Conservation (phyloP, 495 filamentous ascomycete species). For the Aspergillus kassunensis region DNA sequence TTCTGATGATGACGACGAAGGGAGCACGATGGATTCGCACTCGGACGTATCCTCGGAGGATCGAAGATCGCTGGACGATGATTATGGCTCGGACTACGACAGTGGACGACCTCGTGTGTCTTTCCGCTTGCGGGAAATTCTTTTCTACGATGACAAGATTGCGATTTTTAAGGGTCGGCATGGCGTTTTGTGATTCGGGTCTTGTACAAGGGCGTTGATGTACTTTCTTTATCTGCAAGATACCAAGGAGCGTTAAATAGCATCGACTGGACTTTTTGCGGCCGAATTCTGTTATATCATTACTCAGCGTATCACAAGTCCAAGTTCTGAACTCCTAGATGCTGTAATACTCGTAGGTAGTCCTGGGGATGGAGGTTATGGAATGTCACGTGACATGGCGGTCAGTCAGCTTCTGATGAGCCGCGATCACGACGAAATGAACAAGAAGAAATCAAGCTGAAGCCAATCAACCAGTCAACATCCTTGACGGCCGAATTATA, state of each 20-base stretch:
- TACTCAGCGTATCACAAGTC: too few relatives aligned
- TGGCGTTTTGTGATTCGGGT: slow-evolving; percentile 53
- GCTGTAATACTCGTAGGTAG: too few relatives aligned
- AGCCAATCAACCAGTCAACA: slow-evolving; percentile 1
- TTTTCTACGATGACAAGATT: slow-evolving; percentile 87
- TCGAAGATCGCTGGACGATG: slow-evolving; percentile 43
- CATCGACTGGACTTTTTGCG: neutral
- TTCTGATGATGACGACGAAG: slow-evolving; percentile 42
- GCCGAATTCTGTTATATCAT: too few relatives aligned
- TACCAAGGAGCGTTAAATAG: slow-evolving; percentile 11
- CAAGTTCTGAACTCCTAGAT: too few relatives aligned
- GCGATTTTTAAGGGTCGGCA: slow-evolving; percentile 78
- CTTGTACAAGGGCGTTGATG: slow-evolving; percentile 3
- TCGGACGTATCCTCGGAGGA: slow-evolving; percentile 34
- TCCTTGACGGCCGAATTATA: neutral
- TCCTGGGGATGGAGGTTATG: too few relatives aligned
- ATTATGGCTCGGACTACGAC: slow-evolving; percentile 52
- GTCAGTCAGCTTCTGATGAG: slow-evolving; percentile 13
- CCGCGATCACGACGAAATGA: slow-evolving; percentile 7
- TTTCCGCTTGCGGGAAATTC: slow-evolving; percentile 73
- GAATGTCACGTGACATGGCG: slow-evolving; percentile 10
- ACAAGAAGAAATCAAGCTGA: neutral
- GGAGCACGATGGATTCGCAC: slow-evolving; percentile 37
- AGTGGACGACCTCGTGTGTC: slow-evolving; percentile 43
- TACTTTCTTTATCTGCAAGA: slow-evolving; percentile 13